phyloP scores from a whole-genome alignment of 768 basidiomycete species.

The Tricholoma bakamatsutake region DNA sequence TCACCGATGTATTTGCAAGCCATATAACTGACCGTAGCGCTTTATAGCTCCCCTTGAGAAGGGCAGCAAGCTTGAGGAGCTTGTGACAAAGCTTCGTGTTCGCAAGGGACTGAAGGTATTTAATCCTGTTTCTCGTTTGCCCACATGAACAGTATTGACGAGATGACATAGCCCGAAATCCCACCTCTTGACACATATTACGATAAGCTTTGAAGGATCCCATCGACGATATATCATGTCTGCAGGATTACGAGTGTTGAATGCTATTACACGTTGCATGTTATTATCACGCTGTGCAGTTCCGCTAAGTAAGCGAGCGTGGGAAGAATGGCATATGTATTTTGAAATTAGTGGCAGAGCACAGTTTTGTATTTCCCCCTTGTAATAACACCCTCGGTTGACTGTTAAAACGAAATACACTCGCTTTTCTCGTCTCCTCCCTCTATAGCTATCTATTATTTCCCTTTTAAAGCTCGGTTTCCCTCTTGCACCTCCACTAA shows the following conservation, averaged over 20 bases:
- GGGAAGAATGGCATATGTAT: conserved; percentile 9
- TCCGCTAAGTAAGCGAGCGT: conserved; percentile 7
- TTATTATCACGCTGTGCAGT: too few species aligned
- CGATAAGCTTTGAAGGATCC: conserved; percentile 70
- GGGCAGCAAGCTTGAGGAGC: conserved; percentile 85
- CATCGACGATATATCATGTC: not conserved
- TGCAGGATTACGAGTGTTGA: conserved; percentile 9
- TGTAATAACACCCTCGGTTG: conserved; percentile 15
- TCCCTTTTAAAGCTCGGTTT: conserved; percentile 13
- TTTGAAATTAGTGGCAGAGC: conserved; percentile 1
- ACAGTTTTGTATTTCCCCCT: not conserved
- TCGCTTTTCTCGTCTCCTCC: conserved; percentile 15
- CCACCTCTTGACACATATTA: conserved; percentile 86
- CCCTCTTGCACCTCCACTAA: conserved; percentile 1
- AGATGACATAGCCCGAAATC: conserved; percentile 63
- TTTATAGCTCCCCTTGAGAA: conserved; percentile 71
- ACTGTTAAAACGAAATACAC: conserved; percentile 12
- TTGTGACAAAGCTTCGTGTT: conserved; percentile 74
- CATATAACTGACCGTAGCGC: conserved; percentile 4
- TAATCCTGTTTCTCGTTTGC: not conserved
- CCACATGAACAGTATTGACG: conserved; percentile 1
- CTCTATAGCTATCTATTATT: conserved; percentile 11
- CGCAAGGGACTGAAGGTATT: conserved; percentile 94
- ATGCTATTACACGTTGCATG: conserved; percentile 1
- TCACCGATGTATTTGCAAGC: not conserved